Evolutionary conservation across 106 monocot genomes (phyloP), one percentile per base, ranked within the genome.

Genomic region (Platanthera zijinensis): DNA sequence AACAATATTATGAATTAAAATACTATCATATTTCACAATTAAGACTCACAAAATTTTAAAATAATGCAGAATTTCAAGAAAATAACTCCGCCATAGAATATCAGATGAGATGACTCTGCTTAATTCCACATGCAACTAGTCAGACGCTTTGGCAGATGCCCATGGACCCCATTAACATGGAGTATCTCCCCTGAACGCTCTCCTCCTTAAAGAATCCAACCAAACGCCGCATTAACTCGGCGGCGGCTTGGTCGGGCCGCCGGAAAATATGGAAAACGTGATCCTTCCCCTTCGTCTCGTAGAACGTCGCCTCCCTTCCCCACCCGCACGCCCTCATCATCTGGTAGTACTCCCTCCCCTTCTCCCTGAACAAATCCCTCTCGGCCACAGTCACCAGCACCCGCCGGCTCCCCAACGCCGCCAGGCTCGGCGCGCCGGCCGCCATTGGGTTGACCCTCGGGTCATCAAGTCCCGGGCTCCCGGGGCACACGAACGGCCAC

Each of bases 201-300:
- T 67, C 9, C 30, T 39, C 45, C 5, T 48, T 70, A 17, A 70
- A 48, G 48, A 70, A 70, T 0, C 6, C 45, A 7, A 48, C 70
- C 70, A 70, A 48, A 8, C 15, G 70, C 48, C 25, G n/a, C 70
- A 70, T 70, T 5, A 70, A 28, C 70, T 70, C 48, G 0, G 47
- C 48, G 17, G 70, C 48, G 39, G 32, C 28, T 4, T 5, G 2
- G 3, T 70, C 70, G 17, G 70, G 70, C 47, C 15, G 39, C 12
- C 8, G 70, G 12, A 70, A 70, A 0, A 80, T 32, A 81, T 84
- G 81, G 56, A 83, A 83, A 12, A 75, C 83, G 14, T 83, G 83
- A 15, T 50, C 79, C 71, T 75, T 71, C 21, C 79, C 71, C 18
- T 54, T 3, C 22, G 75, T 25, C 75, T 75, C 75, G 17, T 61